Conservation (phyloP, 2,329 filamentous ascomycete genomes). For the Monilinia polystroma region DNA sequence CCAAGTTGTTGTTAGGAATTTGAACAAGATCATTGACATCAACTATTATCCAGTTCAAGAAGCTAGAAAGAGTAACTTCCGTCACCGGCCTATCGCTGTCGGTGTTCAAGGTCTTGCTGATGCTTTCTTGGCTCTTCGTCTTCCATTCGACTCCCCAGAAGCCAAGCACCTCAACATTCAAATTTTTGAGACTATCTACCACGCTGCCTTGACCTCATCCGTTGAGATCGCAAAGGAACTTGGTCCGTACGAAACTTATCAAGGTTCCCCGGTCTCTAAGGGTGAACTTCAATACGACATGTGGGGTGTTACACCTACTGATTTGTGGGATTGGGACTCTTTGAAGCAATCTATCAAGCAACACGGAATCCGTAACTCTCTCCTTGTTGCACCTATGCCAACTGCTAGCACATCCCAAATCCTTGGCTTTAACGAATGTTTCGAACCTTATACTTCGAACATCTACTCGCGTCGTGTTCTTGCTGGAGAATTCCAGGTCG, state of each 20-base stretch:
- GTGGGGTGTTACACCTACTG: conserved; percentile 91
- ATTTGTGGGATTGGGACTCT: conserved; percentile 93
- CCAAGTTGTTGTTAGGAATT: conserved; percentile 87
- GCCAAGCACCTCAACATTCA: conserved; percentile 93
- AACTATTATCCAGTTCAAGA: conserved; percentile 98
- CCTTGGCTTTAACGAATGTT: conserved; percentile 98
- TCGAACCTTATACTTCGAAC: conserved; percentile 99
- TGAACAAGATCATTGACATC: conserved; percentile 98
- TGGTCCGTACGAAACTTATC: conserved; percentile 85
- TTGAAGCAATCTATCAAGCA: conserved; percentile 90
- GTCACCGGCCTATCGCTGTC: conserved; percentile 91
- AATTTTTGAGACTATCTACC: conserved; percentile 99
- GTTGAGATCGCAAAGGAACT: conserved; percentile 79
- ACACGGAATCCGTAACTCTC: conserved; percentile 90
- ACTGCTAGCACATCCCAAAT: conserved; percentile 98
- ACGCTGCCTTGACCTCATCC: conserved; percentile 87
- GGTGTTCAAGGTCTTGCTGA: conserved; percentile 98
- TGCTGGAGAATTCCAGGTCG: conserved; percentile 97
- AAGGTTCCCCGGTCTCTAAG: conserved; percentile 90
- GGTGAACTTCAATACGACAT: conserved; percentile 98
- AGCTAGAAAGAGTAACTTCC: conserved; percentile 93
- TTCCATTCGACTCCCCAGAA: conserved; percentile 96
- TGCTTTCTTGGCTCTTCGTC: conserved; percentile 92
- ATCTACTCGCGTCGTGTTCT: conserved; percentile 98
- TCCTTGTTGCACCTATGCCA: conserved; percentile 95